A percentile compares a stretch with the other conserved stretches of the same genome.
Evolutionary conservation across 768 basidiomycete genomes (phyloP).

Genomic region (Rhizopogon vesiculosus): DNA sequence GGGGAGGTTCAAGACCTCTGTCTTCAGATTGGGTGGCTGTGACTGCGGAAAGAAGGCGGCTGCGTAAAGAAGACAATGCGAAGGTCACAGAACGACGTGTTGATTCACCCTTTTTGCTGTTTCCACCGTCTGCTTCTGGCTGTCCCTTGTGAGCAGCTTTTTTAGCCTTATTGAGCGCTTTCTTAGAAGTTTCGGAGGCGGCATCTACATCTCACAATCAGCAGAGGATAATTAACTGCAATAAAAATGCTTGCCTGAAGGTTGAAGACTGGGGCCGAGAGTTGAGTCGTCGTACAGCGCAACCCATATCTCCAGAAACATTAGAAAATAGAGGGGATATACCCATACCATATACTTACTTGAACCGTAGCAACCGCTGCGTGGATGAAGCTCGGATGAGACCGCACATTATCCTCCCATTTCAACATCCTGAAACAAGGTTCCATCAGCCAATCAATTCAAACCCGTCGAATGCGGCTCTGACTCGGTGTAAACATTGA

Average conservation of each 20-base stretch:
- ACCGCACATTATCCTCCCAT: conserved; percentile 79
- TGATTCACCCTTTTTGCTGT: conserved; percentile 58
- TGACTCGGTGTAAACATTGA: conserved; percentile 83
- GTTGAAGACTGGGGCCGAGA: conserved; percentile 37
- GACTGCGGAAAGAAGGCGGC: conserved; percentile 19
- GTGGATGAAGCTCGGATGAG: conserved; percentile 71
- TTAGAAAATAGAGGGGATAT: conserved; percentile 6
- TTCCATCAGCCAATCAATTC: conserved; percentile 2
- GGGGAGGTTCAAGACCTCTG: conserved; percentile 57
- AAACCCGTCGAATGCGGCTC: conserved; percentile 20
- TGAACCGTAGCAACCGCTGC: conserved; percentile 68
- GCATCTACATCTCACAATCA: neutral
- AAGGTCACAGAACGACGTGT: conserved; percentile 10
- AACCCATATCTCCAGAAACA: conserved; percentile 60
- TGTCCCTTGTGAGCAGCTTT: conserved; percentile 62
- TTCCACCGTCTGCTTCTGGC: conserved; percentile 45
- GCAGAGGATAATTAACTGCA: neutral
- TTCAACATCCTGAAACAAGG: conserved; percentile 52
- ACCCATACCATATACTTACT: conserved; percentile 31
- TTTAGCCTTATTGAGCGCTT: conserved; percentile 84
- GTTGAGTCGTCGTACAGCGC: conserved; percentile 67
- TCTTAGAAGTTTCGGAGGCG: conserved; percentile 47
- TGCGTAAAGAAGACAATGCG: conserved; percentile 9
- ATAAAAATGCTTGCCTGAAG: conserved; percentile 29
- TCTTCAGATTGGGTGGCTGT: conserved; percentile 45